Percentiles rank a stretch among this genome's conserved stretches.
Evolutionary conservation across 2,329 filamentous ascomycete genomes (phyloP).

Genomic region (Cladobotryum mycophilum): DNA sequence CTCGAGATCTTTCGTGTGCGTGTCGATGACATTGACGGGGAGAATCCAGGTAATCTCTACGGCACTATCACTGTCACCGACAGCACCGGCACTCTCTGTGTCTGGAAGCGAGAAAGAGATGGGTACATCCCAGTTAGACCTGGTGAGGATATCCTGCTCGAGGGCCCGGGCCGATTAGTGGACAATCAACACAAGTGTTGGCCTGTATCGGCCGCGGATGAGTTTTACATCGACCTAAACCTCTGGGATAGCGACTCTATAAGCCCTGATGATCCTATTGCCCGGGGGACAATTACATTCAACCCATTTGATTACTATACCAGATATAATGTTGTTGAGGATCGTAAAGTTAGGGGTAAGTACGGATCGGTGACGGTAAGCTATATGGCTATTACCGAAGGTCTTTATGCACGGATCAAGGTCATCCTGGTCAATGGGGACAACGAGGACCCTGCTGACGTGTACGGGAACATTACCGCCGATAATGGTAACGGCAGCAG

Average conservation of each 20-base stretch:
- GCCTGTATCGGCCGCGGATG: too few relatives aligned
- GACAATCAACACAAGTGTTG: too few relatives aligned
- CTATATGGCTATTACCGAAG: slow-evolving; percentile 6
- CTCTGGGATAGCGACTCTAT: too few relatives aligned
- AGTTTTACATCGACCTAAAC: too few relatives aligned
- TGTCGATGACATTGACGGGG: slow-evolving; percentile 7
- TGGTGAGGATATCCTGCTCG: too few relatives aligned
- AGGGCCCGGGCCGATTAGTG: too few relatives aligned
- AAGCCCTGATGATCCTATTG: too few relatives aligned
- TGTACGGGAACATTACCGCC: slow-evolving; percentile 1
- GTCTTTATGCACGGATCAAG: background rate
- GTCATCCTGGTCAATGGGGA: slow-evolving; percentile 9
- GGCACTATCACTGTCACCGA: slow-evolving; percentile 4
- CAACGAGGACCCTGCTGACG: slow-evolving; percentile 6
- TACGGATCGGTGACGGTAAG: slow-evolving; percentile 7
- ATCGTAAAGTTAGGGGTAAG: background rate
- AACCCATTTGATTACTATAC: too few relatives aligned
- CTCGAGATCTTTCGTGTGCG: slow-evolving; percentile 6
- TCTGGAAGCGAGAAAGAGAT: background rate
- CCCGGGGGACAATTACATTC: too few relatives aligned
- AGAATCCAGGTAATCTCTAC: slow-evolving; percentile 6
- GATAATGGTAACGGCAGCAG: background rate
- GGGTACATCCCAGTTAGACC: too few relatives aligned
- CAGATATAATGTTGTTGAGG: too few relatives aligned
- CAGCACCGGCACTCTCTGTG: background rate